Evolutionary conservation across 2,329 filamentous ascomycete species (phyloP), one percentile per base, ranked within the genome.

Genomic region (Nemania abortiva): DNA sequence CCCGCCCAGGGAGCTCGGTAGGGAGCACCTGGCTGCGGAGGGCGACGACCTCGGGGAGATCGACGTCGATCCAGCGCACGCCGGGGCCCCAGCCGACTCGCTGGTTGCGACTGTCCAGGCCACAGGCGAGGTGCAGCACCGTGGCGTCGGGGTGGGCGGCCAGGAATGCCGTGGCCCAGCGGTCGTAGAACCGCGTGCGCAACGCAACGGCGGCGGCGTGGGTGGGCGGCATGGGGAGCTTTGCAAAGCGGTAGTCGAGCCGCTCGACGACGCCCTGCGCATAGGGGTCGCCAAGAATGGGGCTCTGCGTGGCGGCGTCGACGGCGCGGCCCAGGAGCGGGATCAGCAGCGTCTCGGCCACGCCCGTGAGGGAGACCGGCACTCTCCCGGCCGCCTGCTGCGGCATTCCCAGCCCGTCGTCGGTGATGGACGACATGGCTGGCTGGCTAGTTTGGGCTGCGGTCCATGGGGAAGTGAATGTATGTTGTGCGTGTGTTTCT

Each of bases 41-140:
- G 5, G 73, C 73, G n/a, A 79, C 69, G 10, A 81, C 79, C 18
- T 80, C 78, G 39, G 78, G 77, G 18, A 80, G 63, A 57, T 81
- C 80, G 27, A 79, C 67, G 42, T 81, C 79, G 63, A 81, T 74
- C 80, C 79, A 81, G 18, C 76, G 71, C 13, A 76, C 72, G n/a
- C 66, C 58, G 13, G 70, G 53, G 1, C 64, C 72, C 56, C 73
- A 72, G 9, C 72, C 60, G 53, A 79, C 39, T 13, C 77, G 70
- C 65, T 75, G 73, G 10, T 72, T 74, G 31, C 79, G 75, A 37
- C 73, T 74, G 56, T 80, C 78, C 11, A 80, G 70, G 6, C 78
- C 79, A 50, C 78, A 79, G 4, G 75, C 79, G 10, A 79, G 66
- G 22, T 79, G 77, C 2, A 80, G 37, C 7, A 80, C 75, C 1